Conservation (phyloP, 179 eudicot genomes). For the Vitellaria paradoxa region DNA sequence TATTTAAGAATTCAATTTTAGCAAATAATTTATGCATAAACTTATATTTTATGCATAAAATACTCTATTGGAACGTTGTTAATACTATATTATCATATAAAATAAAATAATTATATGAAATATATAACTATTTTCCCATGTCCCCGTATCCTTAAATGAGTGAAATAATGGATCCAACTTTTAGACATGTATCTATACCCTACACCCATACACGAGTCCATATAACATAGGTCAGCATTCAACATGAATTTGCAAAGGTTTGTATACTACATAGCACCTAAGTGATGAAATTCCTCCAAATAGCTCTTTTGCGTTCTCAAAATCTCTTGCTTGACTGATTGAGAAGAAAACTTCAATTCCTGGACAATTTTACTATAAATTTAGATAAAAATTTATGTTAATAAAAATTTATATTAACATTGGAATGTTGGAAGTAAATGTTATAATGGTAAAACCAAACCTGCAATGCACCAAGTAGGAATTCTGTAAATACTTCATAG, state of each 20-base stretch:
- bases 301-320: conserved; percentile 58
- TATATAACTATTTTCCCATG: too few species aligned
- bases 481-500: conserved; percentile 50
- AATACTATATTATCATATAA: too few species aligned
- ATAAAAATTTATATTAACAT: neutral
- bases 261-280: conserved; percentile 44
- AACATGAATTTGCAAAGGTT: neutral
- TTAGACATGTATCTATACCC: too few species aligned
- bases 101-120: too few species aligned
- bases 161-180: too few species aligned
- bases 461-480: conserved; percentile 63
- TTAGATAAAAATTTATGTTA: conserved; percentile 15
- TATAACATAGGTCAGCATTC: too few species aligned
- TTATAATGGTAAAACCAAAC: conserved; percentile 30
- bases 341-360: conserved; percentile 75
- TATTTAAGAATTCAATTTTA: too few species aligned
- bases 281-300: conserved; percentile 48
- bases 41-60: too few species aligned
- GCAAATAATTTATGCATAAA: too few species aligned
- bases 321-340: conserved; percentile 67
- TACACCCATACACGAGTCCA: too few species aligned
- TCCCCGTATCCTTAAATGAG: too few species aligned
- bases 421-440: neutral
- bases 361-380: conserved; percentile 25
- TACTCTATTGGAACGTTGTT: too few species aligned